Percentiles rank a stretch among this genome's conserved stretches.
Evolutionary conservation across 495 filamentous ascomycete species (phyloP).

Genomic region (Parathielavia hyrcaniae): DNA sequence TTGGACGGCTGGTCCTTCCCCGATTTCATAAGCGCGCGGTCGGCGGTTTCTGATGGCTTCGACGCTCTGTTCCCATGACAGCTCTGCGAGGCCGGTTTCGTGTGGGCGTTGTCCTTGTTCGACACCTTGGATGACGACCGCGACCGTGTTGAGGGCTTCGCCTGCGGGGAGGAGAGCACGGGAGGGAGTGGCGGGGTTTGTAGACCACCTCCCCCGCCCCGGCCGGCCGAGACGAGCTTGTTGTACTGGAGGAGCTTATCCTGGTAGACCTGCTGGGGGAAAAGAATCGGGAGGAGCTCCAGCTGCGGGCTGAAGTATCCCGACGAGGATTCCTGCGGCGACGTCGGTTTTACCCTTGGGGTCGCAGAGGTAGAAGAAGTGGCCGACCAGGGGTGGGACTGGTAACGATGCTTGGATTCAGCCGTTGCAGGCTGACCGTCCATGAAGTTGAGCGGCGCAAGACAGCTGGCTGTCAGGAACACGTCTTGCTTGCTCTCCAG

Average conservation of each 20-base stretch:
- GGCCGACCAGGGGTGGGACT: conserved; percentile 39
- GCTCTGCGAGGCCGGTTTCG: conserved; percentile 39
- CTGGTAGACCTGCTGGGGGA: conserved; percentile 49
- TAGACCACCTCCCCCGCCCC: conserved; percentile 41
- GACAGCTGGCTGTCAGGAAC: conserved; percentile 16
- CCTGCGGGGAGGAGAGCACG: conserved; percentile 41
- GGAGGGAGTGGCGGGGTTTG: conserved; percentile 45
- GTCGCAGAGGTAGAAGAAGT: conserved; percentile 26
- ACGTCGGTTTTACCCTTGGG: conserved; percentile 23
- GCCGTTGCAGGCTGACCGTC: conserved; percentile 46
- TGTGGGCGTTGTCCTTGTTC: conserved; percentile 41
- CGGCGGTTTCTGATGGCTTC: conserved; percentile 45
- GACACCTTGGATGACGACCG: conserved; percentile 49
- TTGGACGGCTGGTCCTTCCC: conserved; percentile 43
- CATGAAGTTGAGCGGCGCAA: conserved; percentile 42
- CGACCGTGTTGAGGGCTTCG: conserved; percentile 44
- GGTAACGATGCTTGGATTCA: conserved; percentile 48
- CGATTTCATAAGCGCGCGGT: conserved; percentile 50
- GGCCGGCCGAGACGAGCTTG: conserved; percentile 46
- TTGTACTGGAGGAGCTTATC: conserved; percentile 52
- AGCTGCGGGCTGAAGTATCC: conserved; percentile 36
- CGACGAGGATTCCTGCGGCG: conserved; percentile 24
- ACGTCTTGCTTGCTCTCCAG: conserved; percentile 8
- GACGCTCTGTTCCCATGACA: conserved; percentile 56
- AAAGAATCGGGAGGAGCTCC: conserved; percentile 44